Evolutionary conservation across 1,139 yeast genomes (phyloP), one percentile per base, ranked within the genome.

Genomic region (Lodderomyces elongisporus): DNA sequence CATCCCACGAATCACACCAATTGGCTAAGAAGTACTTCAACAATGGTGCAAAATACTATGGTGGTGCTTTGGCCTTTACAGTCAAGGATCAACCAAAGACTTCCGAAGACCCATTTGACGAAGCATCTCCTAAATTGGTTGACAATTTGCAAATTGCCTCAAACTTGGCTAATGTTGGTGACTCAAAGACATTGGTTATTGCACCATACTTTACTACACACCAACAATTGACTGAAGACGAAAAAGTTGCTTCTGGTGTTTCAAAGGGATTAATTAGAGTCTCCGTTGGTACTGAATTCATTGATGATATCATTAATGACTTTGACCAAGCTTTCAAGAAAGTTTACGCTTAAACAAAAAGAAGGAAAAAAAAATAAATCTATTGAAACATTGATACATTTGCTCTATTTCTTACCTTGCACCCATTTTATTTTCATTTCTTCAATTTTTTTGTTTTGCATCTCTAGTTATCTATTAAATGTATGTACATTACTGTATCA

Each of bases 151-250:
- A 85, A 60, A 64, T 91, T 38, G 94, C 95, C 38, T 80, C 95
- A 24, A 85, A 88, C 66, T 75, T 91, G 57, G 97, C 98, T 38
- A 91, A 91, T 52, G 96, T 91, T 39, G 97, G 98, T 56, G 98
- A 91, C 56, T 78, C 89, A 34, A 91, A 89, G 69, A 85, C 97
- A 28, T 74, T 91, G 56, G 94, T 89, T 37, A 89, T 91, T 60
- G 89, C 96, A 40, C 98, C 97, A 45, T 88, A 80, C 70, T 87
- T 75, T 63, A 91, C 97, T 33, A 91, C 97, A 16, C 98, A 91
- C 61, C 87, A 87, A 57, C 97, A 91, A 67, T 74, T 91, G 54
- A 58, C 67, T 28, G 88, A 85, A 27, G 83, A 79, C 44, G 97
- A 88, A 64, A 87, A 84, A 66, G 39, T 62, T 32, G 77, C 80